Percentiles rank a stretch among this genome's conserved stretches.
Evolutionary conservation across 768 basidiomycete genomes (phyloP).

Genomic region (Pisolithus marmoratus): DNA sequence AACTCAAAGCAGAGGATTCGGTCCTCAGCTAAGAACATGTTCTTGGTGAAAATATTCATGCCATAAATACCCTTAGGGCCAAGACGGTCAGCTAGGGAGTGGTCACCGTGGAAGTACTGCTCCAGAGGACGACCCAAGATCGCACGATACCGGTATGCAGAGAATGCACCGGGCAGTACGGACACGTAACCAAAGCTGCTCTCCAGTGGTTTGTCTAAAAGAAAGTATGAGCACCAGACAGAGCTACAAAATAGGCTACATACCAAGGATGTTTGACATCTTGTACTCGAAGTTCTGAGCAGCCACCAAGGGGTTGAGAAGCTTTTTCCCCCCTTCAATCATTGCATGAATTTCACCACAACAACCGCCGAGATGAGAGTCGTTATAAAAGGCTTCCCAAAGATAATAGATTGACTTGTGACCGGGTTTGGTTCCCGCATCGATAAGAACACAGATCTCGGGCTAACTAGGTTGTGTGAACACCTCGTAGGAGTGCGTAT

Average conservation of each 20-base stretch:
- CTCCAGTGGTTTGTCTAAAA: conserved; percentile 84
- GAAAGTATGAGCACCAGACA: conserved; percentile 5
- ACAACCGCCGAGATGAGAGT: conserved; percentile 74
- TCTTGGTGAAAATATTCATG: conserved; percentile 97
- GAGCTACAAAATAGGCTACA: conserved; percentile 8
- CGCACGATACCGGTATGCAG: conserved; percentile 90
- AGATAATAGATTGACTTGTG: conserved; percentile 94
- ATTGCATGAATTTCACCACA: conserved; percentile 97
- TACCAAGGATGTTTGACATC: conserved; percentile 94
- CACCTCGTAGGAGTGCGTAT: not conserved
- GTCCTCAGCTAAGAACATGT: conserved; percentile 88
- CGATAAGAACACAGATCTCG: conserved; percentile 87
- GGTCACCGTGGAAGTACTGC: conserved; percentile 85
- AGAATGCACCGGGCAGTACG: conserved; percentile 94
- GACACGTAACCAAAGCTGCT: conserved; percentile 95
- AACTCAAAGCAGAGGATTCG: conserved; percentile 97
- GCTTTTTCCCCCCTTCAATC: conserved; percentile 89
- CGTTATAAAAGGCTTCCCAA: conserved; percentile 88
- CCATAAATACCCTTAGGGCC: conserved; percentile 93
- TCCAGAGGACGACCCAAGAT: conserved; percentile 84
- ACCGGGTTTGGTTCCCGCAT: conserved; percentile 95
- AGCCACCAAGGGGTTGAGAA: conserved; percentile 87
- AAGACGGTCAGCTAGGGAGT: conserved; percentile 84
- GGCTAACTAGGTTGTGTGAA: conserved; percentile 45
- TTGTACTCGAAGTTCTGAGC: conserved; percentile 98